Evolutionary conservation across 176 grass and related monocot species (phyloP), one percentile per base, ranked within the genome.

Genomic region (Poa annua): DNA sequence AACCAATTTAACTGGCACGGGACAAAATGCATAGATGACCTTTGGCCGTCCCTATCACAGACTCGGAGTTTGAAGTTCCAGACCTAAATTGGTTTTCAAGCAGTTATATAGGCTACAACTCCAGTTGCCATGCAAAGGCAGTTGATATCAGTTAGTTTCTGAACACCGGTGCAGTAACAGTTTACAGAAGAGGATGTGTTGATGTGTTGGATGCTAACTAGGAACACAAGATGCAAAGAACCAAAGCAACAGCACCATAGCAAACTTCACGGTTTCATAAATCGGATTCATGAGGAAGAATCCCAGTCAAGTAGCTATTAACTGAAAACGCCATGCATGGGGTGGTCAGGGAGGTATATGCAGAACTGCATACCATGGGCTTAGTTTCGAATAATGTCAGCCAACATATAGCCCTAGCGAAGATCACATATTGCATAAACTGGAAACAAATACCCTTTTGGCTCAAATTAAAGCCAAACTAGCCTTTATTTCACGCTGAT

Each of bases 141-240:
- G 63, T 68, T 81, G 47, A 19, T 69, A 80, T 53, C 60, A 63
- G 36, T 55, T 55, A 13, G 16, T 76, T 50, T 21, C 49, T 8
- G 17, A 38, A 76, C 16, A 76, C 16, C 2, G 32, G 50, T 38
- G 19, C 73, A 75, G 50, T 55, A 55, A 56, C 74, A 38, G 19
- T 76, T 76, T 8, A 21, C 0, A 57, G 4, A 76, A 59, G 24
- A 73, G 44, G 33, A 76, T 15, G 33, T 76, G 1, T 38, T 38
- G 34, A 39, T 57, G 20, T 57, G 34, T 76, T 24, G 52, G 51
- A 26, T 73, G 44, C 21, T 29, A 48, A 73, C 44, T 73, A 49
- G 7, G 45, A 74, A 17, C 12, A 50, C 12, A 11, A 50, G 45
- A 73, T 26, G 22, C 26, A 34, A 35, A 52, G 16, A 54, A 75